Percentiles rank a stretch among this genome's conserved stretches.
phyloP scores from a whole-genome alignment of 1,284 basidiomycete genomes.

The Apiotrichum brassicae region DNA sequence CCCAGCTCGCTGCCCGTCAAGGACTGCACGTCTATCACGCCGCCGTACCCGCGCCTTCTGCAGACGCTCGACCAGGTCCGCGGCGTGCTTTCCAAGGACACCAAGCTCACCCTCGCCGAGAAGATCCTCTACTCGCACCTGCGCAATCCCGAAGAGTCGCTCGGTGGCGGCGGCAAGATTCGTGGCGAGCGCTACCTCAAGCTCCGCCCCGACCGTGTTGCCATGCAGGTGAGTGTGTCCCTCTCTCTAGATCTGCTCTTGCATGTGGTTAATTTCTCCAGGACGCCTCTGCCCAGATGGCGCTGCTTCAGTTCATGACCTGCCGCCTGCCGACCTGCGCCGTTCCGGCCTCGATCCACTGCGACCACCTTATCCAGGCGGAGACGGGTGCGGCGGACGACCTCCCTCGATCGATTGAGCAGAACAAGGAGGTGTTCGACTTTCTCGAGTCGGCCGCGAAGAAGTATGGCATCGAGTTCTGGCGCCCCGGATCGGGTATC shows the following conservation, averaged over 20 bases:
- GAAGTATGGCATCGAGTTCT: slow-evolving; percentile 88
- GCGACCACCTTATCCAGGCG: slow-evolving; percentile 96
- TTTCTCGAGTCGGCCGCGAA: slow-evolving; percentile 90
- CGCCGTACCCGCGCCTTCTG: slow-evolving; percentile 75
- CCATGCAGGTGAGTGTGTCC: slow-evolving; percentile 66
- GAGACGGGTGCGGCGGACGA: slow-evolving; percentile 40
- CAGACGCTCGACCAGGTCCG: slow-evolving; percentile 69
- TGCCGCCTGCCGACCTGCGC: slow-evolving; percentile 79
- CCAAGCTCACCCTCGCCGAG: slow-evolving; percentile 77
- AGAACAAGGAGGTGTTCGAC: slow-evolving; percentile 96
- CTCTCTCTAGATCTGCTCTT: background rate
- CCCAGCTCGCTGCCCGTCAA: slow-evolving; percentile 39
- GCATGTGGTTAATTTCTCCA: slow-evolving; percentile 3
- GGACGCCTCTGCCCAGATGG: slow-evolving; percentile 93
- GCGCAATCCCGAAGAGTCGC: slow-evolving; percentile 63
- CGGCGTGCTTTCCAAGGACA: slow-evolving; percentile 56
- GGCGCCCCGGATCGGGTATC: slow-evolving; percentile 86
- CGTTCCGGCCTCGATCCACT: slow-evolving; percentile 84
- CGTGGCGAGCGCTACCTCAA: slow-evolving; percentile 88
- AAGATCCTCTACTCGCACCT: slow-evolving; percentile 97
- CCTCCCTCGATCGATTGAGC: slow-evolving; percentile 61
- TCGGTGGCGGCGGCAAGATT: slow-evolving; percentile 61
- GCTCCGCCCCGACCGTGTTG: slow-evolving; percentile 84
- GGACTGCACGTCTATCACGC: slow-evolving; percentile 64
- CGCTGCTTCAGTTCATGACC: slow-evolving; percentile 97